A percentile compares a stretch with the other conserved stretches of the same genome.
phyloP scores from a whole-genome alignment of 305 asterid genomes.

The Stenogyne calaminthoides region DNA sequence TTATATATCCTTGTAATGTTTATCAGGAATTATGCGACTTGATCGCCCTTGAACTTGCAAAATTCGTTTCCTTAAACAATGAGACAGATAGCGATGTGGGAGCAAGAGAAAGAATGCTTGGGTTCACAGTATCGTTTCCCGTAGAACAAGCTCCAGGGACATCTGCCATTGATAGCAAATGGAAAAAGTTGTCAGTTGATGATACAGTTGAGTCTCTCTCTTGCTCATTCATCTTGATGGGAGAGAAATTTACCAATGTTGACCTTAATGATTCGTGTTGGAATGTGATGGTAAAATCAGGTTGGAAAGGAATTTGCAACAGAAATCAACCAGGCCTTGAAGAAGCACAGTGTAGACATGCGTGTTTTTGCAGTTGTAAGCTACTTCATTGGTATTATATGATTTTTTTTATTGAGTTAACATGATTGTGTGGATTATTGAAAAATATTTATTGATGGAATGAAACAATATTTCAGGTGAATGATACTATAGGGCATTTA shows the following conservation, averaged over 20 bases:
- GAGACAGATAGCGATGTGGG: constrained; percentile 26
- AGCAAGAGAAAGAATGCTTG: constrained; percentile 45
- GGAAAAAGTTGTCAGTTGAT: constrained; percentile 42
- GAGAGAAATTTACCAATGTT: background rate
- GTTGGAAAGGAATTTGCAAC: constrained; percentile 50
- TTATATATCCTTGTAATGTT: background rate
- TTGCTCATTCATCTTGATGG: background rate
- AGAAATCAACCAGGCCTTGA: constrained; percentile 59
- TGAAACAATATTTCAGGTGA: constrained; percentile 41
- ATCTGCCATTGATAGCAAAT: constrained; percentile 43
- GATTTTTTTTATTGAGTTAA: background rate
- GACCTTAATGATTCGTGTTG: background rate
- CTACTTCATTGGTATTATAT: background rate
- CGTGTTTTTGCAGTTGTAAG: constrained; percentile 63
- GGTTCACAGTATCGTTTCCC: constrained; percentile 63
- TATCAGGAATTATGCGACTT: constrained; percentile 66
- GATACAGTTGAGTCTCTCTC: constrained; percentile 55
- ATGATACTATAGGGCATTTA: constrained; percentile 71
- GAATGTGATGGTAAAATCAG: constrained; percentile 30
- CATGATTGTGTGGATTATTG: background rate
- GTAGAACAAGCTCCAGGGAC: constrained; percentile 49
- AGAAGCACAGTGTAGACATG: constrained; percentile 56
- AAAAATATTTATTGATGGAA: background rate
- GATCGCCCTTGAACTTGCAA: constrained; percentile 59
- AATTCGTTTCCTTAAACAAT: constrained; percentile 47